Evolutionary conservation across 306 rosid genomes (phyloP), one percentile per base, ranked within the genome.

Genomic region (Inga oerstediana): DNA sequence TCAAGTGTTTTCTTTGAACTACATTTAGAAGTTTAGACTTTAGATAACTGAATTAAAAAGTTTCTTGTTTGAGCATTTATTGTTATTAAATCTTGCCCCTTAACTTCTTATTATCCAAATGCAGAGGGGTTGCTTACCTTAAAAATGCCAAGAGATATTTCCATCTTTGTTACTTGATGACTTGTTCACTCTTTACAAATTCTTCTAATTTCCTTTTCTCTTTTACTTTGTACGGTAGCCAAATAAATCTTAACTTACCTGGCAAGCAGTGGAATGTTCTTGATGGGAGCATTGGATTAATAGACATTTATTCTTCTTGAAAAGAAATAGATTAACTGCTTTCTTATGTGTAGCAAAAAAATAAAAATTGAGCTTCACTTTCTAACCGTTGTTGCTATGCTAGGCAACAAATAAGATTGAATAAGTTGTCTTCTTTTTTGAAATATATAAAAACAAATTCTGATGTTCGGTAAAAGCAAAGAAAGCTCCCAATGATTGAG

Each of bases 81-180:
- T 10, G 5, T 41, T 32, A 70, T 22, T 22, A 39, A 58, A 39
- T 46, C 30, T 24, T 69, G 27, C 27, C 74, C 45, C 48, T 11
- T 32, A 13, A 65, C 51, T 79, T 32, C 74, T 41, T 59, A 59
- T 83, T 54, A 61, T 59, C 14, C 34, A 39, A 24, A 22, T 54
- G 81, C n/a, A 68, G 80, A 66, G 62, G 35, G 43, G 52, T 13
- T 80, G 52, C 37, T 32, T 68, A 16, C 14, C 14, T 41, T 48
- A 10, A 58, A 41, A 27, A 41, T 74, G 59, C 41, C 68, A 19
- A 73, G 78, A 56, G 34, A 66, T 66, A 32, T 71, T 39, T 81
- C 10, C 39, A 51, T 71, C 77, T 65, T 72, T 61, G 54, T 41
- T 32, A 15, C 71, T 59, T 56, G 52, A 49, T 77, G 43, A 59